Evolutionary conservation across 2,329 filamentous ascomycete species (phyloP), one percentile per base, ranked within the genome.

Genomic region (Didymellaceae sp.): DNA sequence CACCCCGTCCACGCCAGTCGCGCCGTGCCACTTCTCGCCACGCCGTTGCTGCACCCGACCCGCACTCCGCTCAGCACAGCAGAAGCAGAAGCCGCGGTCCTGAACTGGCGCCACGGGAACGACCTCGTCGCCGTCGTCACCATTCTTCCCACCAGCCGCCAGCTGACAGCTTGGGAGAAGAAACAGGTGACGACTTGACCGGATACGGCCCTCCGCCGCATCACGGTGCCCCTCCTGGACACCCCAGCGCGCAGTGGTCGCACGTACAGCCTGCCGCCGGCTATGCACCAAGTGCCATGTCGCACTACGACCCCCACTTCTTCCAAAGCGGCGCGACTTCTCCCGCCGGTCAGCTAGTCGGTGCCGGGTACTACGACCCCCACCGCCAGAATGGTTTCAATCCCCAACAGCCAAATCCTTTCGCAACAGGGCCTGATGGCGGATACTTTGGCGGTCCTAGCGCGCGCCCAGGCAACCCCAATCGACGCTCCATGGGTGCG

Each of bases 111-210:
- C 65, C 67, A 24, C 63, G 52, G 55, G 63, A 60, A 55, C 55
- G 64, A 50, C 60, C 58, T 46, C 65, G 69, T 38, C 66, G 67
- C 56, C 61, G 55, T 57, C 67, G 68, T 61, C 64, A 61, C 46
- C 65, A 62, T 54, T 72, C 71, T 61, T 62, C 58, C 59, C 71
- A 74, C 53, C 49, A 47, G 21, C 43, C 24, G 25, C 43, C 49
- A 6, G 49, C 38, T 7, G 41, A 52, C 20, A 42, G 37, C 43
- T 16, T 46, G 6, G 44, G 34, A n/a, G 42, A 52, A 22, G 68
- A 74, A 48, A 73, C 67, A 54, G 68, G 71, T 51, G 76, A 79
- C 67, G 77, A 79, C 56, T 77, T 78, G 59, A 74, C 73, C 52
- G 68, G 73, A 65, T 74, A 73, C 62, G 65, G 62, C 38, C 43